Conservation (phyloP, 2,329 filamentous ascomycete genomes). For the Teratosphaeria viscida region DNA sequence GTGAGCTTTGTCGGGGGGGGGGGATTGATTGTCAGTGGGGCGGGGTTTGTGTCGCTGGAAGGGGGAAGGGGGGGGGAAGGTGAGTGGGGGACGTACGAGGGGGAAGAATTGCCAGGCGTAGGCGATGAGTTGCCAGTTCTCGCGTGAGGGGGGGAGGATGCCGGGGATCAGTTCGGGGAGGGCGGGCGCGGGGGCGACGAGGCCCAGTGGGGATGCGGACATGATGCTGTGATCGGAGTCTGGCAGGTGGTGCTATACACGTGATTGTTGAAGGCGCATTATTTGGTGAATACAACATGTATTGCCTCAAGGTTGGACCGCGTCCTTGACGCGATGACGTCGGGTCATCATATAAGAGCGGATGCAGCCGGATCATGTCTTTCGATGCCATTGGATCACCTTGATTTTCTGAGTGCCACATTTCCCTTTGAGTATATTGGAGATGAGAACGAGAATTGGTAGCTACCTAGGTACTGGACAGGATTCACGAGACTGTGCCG, state of each 20-base stretch:
- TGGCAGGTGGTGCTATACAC: neutral
- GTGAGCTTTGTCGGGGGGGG: conserved; percentile 45
- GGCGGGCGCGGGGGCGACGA: neutral
- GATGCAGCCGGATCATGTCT: neutral
- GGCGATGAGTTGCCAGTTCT: conserved; percentile 39
- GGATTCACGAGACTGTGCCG: too few relatives aligned
- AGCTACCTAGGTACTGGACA: neutral
- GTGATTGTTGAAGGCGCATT: neutral
- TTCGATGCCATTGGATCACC: neutral
- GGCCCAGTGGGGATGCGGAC: neutral
- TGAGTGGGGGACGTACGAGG: conserved; percentile 27
- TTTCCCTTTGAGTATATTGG: neutral
- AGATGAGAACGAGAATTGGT: neutral
- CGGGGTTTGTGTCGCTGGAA: neutral
- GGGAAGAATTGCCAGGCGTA: conserved; percentile 42
- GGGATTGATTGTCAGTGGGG: conserved; percentile 6
- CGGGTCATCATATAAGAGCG: neutral
- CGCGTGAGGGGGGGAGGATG: conserved; percentile 35
- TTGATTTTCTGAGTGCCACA: neutral
- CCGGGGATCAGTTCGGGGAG: neutral
- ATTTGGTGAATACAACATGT: neutral
- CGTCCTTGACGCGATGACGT: neutral
- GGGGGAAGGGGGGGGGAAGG: neutral
- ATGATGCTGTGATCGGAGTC: neutral
- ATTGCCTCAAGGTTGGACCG: too few relatives aligned